A percentile compares a stretch with the other conserved stretches of the same genome.
These are phyloP conservation scores for Cystofilobasidium bisporidii DNA, from an alignment of 768 basidiomycete genomes.

Conservation along the genomic window DNA sequence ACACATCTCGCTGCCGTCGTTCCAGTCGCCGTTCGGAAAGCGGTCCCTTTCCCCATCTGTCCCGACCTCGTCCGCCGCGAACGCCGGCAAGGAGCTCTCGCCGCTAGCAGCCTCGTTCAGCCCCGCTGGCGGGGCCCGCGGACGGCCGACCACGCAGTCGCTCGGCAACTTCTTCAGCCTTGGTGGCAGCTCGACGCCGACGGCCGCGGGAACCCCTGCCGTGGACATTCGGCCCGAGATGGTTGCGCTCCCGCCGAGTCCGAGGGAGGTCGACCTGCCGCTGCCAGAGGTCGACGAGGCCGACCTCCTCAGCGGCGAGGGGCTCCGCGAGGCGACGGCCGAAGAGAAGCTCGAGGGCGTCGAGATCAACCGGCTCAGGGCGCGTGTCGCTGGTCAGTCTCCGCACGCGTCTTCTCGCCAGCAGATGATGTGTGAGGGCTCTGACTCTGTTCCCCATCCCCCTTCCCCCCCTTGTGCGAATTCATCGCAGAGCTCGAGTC, in stretches of 20 bases:
- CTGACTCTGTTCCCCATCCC: no score
- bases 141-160: background rate
- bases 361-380: background rate
- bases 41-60: background rate
- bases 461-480: no score
- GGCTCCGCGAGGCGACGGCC: background rate
- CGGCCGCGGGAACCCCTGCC: background rate
- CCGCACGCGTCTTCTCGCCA: no score
- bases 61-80: no score
- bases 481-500: slow-evolving; percentile 3
- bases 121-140: background rate
- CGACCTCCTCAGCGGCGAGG: background rate
- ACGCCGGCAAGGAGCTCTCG: background rate
- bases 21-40: background rate
- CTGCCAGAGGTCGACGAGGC: background rate
- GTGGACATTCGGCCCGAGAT: background rate
- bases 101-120: background rate
- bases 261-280: background rate
- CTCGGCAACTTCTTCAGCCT: slow-evolving; percentile 1
- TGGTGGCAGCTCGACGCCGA: background rate
- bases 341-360: background rate
- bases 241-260: background rate
- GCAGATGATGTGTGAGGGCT: no score
- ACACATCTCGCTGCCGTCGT: background rate
- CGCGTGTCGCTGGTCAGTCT: background rate